Base-by-base conservation (phyloP, 2,329 filamentous ascomycete genomes). In the Metarhizium album region DNA sequence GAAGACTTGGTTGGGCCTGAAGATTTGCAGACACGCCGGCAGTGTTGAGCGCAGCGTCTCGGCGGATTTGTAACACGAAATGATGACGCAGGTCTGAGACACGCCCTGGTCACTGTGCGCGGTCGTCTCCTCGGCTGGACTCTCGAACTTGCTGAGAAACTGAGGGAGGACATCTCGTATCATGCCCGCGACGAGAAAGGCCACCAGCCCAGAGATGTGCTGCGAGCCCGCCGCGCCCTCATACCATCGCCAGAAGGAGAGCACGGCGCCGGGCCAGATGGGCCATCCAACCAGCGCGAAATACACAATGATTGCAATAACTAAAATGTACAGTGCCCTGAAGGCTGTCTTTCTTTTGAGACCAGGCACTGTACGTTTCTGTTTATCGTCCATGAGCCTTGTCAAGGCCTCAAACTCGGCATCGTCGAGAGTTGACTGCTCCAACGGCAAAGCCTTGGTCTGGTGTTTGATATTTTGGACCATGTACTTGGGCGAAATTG, bases 1-100 rank as follows among this genome's bases (percentile, higher is more conserved):
- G 8, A 74, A 35, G 33, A 35, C 16, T 16, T 35, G 33, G 4
- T 16, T 35, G 11, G 33, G 33, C 9, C 33, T 2, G 33, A 35
- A 35, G 13, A 35, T 35, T 13, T 8, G 9, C 11, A 35, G 33
- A 13, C 33, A 35, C 11, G 33, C 33, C 8, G 33, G 33, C 33
- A 35, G 14, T 3, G 33, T 35, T 8, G 33, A 1, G 14, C 33
- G 33, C 14, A 35, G 33, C 14, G 33, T 16, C 33, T 35, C 33
- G 33, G 33, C 33, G 4, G 33, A 8, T 13, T 35, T 35, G 33
- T 35, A 16, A 13, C 33, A 35, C 2, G 33, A 13, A 4, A 35
- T 35, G 4, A 35, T 35, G 9, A 35, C 33, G 14, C 33, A 35
- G 14, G 9, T 14, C 11, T 16, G 11, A 1, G 33, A 35, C 33